phyloP scores from a whole-genome alignment of 306 rosid genomes.

The Cicer pinnatifidum region DNA sequence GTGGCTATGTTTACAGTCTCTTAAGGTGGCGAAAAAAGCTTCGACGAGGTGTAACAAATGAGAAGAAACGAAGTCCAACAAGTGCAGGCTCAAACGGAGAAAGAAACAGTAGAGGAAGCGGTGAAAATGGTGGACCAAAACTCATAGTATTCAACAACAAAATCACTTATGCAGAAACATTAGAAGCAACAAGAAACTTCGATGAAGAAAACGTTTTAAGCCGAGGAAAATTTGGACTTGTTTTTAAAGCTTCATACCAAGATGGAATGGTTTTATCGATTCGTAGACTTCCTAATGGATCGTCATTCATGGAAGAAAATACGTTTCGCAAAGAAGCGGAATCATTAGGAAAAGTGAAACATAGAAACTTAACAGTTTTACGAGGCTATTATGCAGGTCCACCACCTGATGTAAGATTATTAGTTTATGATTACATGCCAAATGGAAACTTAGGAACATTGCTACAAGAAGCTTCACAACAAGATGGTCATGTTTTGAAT shows the following conservation, averaged over 20 bases:
- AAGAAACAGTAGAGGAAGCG: conserved; percentile 62
- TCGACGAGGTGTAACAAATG: conserved; percentile 64
- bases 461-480: conserved; percentile 86
- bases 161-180: conserved; percentile 71
- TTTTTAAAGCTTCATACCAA: conserved; percentile 72
- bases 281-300: conserved; percentile 69
- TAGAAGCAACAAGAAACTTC: conserved; percentile 86
- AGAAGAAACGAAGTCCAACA: conserved; percentile 73
- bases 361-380: conserved; percentile 68
- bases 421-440: conserved; percentile 89
- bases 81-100: conserved; percentile 63
- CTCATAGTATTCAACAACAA: conserved; percentile 77
- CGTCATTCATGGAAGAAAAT: conserved; percentile 48
- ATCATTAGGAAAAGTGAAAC: conserved; percentile 72
- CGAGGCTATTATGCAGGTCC: conserved; percentile 85
- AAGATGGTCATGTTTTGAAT: conserved; percentile 85
- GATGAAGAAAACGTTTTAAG: conserved; percentile 85
- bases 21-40: conserved; percentile 78
- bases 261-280: conserved; percentile 84
- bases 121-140: conserved; percentile 81
- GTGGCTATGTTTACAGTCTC: conserved; percentile 76
- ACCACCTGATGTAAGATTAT: conserved; percentile 69
- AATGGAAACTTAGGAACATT: conserved; percentile 80
- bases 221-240: conserved; percentile 72
- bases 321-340: conserved; percentile 79